Conservation (phyloP, 1,139 yeast species). For the Lodderomyces elongisporus region DNA sequence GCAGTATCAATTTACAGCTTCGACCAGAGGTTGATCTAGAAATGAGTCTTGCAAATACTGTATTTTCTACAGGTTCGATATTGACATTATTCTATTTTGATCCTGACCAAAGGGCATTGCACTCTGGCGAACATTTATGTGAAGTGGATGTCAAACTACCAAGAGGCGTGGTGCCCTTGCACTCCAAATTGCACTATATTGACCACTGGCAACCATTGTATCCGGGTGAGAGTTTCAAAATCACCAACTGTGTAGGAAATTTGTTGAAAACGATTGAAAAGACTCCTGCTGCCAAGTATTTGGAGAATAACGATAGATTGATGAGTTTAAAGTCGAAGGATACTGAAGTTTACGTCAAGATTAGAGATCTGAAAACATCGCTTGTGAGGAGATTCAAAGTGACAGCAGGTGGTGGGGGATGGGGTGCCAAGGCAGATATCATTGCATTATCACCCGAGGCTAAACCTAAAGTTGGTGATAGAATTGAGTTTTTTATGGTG, state of each 20-base stretch:
- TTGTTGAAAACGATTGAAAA: constrained; percentile 46
- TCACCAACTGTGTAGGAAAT: constrained; percentile 47
- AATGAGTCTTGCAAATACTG: constrained; percentile 35
- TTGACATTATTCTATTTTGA: constrained; percentile 35
- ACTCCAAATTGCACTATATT: constrained; percentile 8
- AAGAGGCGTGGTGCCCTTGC: constrained; percentile 16
- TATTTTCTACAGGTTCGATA: constrained; percentile 33
- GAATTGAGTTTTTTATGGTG: constrained; percentile 44
- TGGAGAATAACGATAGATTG: constrained; percentile 39
- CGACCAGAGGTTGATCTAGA: constrained; percentile 15
- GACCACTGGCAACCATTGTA: constrained; percentile 37
- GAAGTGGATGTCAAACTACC: constrained; percentile 26
- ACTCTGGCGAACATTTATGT: constrained; percentile 29
- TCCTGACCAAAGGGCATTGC: constrained; percentile 4
- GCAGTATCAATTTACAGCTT: constrained; percentile 19
- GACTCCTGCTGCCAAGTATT: constrained; percentile 46
- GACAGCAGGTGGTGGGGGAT: constrained; percentile 62
- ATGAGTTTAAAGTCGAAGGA: constrained; percentile 43
- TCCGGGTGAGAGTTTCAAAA: constrained; percentile 18
- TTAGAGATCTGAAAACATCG: constrained; percentile 18
- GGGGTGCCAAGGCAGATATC: constrained; percentile 61
- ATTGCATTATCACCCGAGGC: constrained; percentile 58
- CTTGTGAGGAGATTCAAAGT: constrained; percentile 48
- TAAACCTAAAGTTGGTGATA: constrained; percentile 37
- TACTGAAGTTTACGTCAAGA: constrained; percentile 43